Evolutionary conservation across 164 flowering plant species (phyloP).

Genomic region (Berberis thunbergii): DNA sequence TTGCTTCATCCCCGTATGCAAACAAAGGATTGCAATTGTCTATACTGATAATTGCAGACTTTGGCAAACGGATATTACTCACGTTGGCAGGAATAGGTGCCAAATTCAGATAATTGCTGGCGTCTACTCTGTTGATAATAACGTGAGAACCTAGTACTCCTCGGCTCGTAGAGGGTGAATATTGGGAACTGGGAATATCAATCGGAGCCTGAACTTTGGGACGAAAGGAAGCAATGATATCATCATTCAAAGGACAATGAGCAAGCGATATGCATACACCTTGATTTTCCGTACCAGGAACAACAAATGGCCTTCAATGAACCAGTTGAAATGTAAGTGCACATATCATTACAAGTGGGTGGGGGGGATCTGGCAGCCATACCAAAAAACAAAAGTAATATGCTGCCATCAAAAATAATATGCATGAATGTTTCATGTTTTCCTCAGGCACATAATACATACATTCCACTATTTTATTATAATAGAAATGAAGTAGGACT

Average conservation of each 20-base stretch:
- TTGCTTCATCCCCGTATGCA: conserved; percentile 57
- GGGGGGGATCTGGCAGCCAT: too few relatives aligned
- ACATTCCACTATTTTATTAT: too few relatives aligned
- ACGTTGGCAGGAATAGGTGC: conserved; percentile 39
- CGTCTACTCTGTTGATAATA: conserved; percentile 28
- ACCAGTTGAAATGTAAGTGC: conserved; percentile 8
- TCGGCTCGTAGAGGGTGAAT: conserved; percentile 33
- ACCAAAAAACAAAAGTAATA: too few relatives aligned
- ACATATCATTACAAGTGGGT: background rate
- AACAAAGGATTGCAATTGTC: conserved; percentile 30
- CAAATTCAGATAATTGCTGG: conserved; percentile 25
- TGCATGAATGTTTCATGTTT: too few relatives aligned
- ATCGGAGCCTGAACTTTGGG: conserved; percentile 43
- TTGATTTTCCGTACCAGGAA: conserved; percentile 56
- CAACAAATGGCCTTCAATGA: conserved; percentile 45
- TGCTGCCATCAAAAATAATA: too few relatives aligned
- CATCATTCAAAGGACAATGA: conserved; percentile 36
- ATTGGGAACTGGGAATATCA: conserved; percentile 35
- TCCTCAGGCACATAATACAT: too few relatives aligned
- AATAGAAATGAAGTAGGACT: too few relatives aligned
- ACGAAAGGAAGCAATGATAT: conserved; percentile 75
- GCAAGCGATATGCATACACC: conserved; percentile 94
- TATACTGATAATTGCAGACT: conserved; percentile 43
- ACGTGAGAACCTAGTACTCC: conserved; percentile 53
- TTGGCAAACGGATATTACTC: conserved; percentile 50